Percentiles rank a stretch among this genome's conserved stretches.
These are phyloP conservation scores for Eimeria falciformis DNA, from an alignment of 169 alveolate species.

Conservation along the genomic window DNA sequence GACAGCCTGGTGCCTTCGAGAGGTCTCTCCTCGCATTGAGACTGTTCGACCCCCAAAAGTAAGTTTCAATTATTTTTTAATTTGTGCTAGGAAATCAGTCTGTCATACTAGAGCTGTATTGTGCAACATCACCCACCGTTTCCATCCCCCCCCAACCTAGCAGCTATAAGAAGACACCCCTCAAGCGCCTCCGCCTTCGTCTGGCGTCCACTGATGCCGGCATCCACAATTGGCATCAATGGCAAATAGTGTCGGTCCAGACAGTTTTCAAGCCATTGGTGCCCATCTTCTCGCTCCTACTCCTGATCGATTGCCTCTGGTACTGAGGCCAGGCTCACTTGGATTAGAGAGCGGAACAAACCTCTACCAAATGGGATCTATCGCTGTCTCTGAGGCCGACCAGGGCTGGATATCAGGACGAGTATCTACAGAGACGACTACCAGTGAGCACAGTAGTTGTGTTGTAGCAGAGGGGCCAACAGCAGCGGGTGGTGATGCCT, in stretches of 20 bases:
- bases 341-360: background rate
- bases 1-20: no score
- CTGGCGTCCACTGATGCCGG: background rate
- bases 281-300: background rate
- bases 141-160: background rate
- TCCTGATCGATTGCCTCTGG: background rate
- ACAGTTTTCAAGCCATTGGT: background rate
- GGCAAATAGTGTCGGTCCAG: background rate
- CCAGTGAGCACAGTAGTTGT: background rate
- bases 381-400: background rate
- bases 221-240: background rate
- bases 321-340: no score
- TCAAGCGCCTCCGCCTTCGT: background rate
- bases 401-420: background rate
- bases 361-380: background rate
- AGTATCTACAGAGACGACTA: background rate
- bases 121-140: background rate
- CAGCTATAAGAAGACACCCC: background rate
- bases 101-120: no score
- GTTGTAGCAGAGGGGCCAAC: constrained; percentile 16
- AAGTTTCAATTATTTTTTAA: no score
- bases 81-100: no score
- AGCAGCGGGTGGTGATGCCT: constrained; percentile 48
- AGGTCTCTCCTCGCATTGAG: no score
- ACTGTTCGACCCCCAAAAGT: no score